These are phyloP conservation scores for Fusarium nodosum DNA, from an alignment of 2,329 filamentous ascomycete species.

Conservation along the genomic window DNA sequence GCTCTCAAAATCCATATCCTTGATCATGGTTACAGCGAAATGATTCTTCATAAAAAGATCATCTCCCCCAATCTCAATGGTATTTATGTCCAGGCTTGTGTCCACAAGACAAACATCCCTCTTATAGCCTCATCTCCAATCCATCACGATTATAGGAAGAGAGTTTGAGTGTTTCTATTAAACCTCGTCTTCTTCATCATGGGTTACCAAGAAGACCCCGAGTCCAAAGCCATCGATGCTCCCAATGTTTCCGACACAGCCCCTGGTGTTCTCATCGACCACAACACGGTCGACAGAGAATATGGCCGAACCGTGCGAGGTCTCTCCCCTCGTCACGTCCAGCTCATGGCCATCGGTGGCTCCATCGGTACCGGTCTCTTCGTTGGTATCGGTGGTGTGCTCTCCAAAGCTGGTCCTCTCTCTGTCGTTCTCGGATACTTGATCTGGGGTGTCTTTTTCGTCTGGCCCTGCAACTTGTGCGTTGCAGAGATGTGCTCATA, in stretches of 20 bases:
- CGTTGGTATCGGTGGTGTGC: slow-evolving; percentile 60
- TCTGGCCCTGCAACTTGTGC: slow-evolving; percentile 61
- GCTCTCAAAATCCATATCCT: slow-evolving; percentile 26
- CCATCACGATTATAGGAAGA: slow-evolving; percentile 7
- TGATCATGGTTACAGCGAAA: slow-evolving; percentile 28
- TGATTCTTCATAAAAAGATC: slow-evolving; percentile 43
- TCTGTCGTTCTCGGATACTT: slow-evolving; percentile 61
- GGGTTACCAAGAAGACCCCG: slow-evolving; percentile 46
- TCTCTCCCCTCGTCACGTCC: slow-evolving; percentile 59
- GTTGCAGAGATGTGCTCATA: slow-evolving; percentile 71
- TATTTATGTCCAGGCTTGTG: slow-evolving; percentile 42
- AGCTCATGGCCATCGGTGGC: slow-evolving; percentile 65
- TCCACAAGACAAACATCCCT: slow-evolving; percentile 38
- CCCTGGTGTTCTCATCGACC: slow-evolving; percentile 47
- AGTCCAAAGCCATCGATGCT: slow-evolving; percentile 46
- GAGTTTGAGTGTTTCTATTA: slow-evolving; percentile 3
- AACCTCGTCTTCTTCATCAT: slow-evolving; percentile 36
- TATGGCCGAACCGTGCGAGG: slow-evolving; percentile 55
- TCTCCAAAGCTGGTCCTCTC: slow-evolving; percentile 59
- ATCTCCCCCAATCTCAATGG: slow-evolving; percentile 3
- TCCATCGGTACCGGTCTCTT: slow-evolving; percentile 62
- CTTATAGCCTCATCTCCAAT: slow-evolving; percentile 21
- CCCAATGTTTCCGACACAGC: slow-evolving; percentile 48
- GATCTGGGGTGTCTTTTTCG: slow-evolving; percentile 60
- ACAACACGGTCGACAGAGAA: slow-evolving; percentile 44